These are phyloP conservation scores for Purshia tridentata DNA, from an alignment of 306 rosid genomes.

Conservation along the genomic window DNA sequence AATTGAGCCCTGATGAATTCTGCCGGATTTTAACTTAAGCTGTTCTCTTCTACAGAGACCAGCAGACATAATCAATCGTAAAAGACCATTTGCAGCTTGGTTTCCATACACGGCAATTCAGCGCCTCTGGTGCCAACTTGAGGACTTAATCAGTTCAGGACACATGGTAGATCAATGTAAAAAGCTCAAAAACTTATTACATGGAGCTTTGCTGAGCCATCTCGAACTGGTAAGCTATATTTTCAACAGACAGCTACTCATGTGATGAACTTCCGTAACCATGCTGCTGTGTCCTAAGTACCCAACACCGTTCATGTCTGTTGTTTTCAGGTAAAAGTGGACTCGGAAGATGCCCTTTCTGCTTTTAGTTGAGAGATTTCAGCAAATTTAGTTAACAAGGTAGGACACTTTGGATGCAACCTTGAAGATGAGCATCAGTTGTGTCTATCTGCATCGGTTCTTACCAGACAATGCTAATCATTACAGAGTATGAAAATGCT, in stretches of 20 bases:
- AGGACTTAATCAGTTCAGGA: conserved; percentile 62
- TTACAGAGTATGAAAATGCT: not conserved
- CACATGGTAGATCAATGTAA: conserved; percentile 82
- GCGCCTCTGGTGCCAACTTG: conserved; percentile 66
- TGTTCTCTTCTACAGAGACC: conserved; percentile 58
- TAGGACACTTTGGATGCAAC: not conserved
- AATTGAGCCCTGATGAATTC: too few relatives aligned
- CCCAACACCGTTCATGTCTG: conserved; percentile 10
- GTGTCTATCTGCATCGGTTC: not conserved
- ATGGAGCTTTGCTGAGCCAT: conserved; percentile 64
- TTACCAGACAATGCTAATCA: not conserved
- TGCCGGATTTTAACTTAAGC: not conserved
- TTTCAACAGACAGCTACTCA: not conserved
- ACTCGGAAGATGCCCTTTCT: conserved; percentile 57
- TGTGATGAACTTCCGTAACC: not conserved
- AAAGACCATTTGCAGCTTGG: conserved; percentile 80
- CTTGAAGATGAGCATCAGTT: conserved; percentile 4
- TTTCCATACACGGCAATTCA: conserved; percentile 83
- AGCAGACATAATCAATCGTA: conserved; percentile 63
- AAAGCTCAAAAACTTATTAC: conserved; percentile 64
- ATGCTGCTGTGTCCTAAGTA: conserved; percentile 1
- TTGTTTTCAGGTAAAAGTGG: conserved; percentile 52
- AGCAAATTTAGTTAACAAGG: not conserved
- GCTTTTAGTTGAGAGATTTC: conserved; percentile 16
- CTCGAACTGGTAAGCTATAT: conserved; percentile 55